Evolutionary conservation across 441 rosid genomes (phyloP), one percentile per base, ranked within the genome.

Genomic region (Pelargonium australe): DNA sequence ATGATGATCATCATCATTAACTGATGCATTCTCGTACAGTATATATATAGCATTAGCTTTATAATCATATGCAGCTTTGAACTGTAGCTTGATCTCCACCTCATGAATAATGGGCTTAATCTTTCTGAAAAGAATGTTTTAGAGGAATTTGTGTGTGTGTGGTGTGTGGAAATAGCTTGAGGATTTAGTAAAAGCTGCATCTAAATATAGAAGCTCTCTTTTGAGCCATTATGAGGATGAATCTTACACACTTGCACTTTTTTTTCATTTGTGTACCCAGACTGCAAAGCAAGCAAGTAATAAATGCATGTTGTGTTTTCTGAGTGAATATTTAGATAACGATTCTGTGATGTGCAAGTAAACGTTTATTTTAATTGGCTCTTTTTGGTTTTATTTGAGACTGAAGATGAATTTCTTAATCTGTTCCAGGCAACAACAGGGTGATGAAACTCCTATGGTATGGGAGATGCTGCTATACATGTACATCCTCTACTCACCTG

Each of bases 381-480:
- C 40, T 5, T 34, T 34, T 34, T 34, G 40, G 40, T 34, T 34
- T 34, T 34, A 4, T 19, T 58, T 19, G 63, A 58, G 31, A 9
- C 31, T 19, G 25, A 20, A 66, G 63, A 64, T 16, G 44, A 9
- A 0, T 20, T 16, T 17, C 66, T 37, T 7, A 4, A 51, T 49
- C 5, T 14, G 13, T 25, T 40, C 8, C 70, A 70, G 73, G 73
- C 77, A 74, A 70, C 77, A 75, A 57, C 77, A 75, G 40, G 68
- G 77, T 11, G 73, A 75, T 19, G 63, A 58, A 19, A 58, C 63
- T 20, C 63, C 63, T 16, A 58, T 58, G 63, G 63, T 58, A 19
- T 61, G 77, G 77, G 77, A 65, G 62, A 67, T 75, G 70, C 73
- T 75, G 5, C 73, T 75, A 31, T 75, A 75, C 64, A 47, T 75